A percentile compares a stretch with the other conserved stretches of the same genome.
Evolutionary conservation across 2,329 filamentous ascomycete species (phyloP).

Genomic region (Fusarium transvaalense): DNA sequence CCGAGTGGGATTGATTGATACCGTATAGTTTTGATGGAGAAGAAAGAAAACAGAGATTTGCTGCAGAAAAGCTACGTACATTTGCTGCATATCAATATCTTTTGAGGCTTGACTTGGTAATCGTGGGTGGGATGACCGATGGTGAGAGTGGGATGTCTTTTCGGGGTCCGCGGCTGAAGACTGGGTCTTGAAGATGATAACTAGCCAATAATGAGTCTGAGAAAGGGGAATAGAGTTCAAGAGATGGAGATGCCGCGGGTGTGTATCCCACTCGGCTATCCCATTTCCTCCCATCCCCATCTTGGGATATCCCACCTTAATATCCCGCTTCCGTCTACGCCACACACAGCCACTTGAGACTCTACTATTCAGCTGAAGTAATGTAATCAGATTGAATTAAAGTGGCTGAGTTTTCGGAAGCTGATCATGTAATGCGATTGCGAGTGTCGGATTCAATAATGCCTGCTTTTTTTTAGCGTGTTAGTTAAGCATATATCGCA

Average conservation of each 20-base stretch:
- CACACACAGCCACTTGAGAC: conserved; percentile 11
- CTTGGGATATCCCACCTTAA: neutral
- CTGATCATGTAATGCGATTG: neutral
- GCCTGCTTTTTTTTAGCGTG: neutral
- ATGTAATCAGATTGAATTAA: too few species aligned
- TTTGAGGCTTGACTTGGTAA: conserved; percentile 41
- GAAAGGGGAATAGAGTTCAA: neutral
- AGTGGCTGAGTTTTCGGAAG: neutral
- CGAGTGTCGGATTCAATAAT: neutral
- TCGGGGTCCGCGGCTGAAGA: neutral
- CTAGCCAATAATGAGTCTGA: fast-evolving
- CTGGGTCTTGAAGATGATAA: neutral
- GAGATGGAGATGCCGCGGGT: neutral
- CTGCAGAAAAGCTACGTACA: conserved; percentile 16
- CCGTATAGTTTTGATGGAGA: neutral
- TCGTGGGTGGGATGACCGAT: conserved; percentile 40
- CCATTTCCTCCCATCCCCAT: conserved; percentile 4
- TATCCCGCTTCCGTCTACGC: neutral
- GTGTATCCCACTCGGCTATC: conserved; percentile 34
- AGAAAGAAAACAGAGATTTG: neutral
- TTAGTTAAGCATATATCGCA: conserved; percentile 5
- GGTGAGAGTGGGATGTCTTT: conserved; percentile 36
- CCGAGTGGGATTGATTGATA: conserved; percentile 37
- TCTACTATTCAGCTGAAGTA: neutral
- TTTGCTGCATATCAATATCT: conserved; percentile 14